Base-by-base conservation (phyloP, 768 basidiomycete genomes). In the Peribolospora baueri region DNA sequence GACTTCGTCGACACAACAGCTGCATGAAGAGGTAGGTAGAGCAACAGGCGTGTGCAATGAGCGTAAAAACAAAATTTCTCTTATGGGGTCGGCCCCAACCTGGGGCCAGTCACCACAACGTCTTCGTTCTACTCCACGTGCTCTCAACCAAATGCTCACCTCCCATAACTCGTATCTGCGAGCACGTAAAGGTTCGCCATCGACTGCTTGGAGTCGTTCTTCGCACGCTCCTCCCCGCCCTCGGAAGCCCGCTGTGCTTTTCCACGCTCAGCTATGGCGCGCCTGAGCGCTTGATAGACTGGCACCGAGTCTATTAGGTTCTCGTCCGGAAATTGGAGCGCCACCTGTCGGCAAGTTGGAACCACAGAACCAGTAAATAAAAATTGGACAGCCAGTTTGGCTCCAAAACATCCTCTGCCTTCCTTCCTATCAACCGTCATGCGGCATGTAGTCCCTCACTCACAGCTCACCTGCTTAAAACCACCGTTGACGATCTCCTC, bases 81-180 rank as follows among this genome's bases (percentile, higher is more conserved):
- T 25, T 25, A 25, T 25, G 25, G 39, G n/a, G 52, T 42, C 9
- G n/a, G 40, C 45, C 49, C 37, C 7, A 25, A 25, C 25, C 25
- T 25, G 25, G 25, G 25, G 25, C 25, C 25, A 25, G 25, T 25
- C 25, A 25, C 25, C 25, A 25, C 25, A 25, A 25, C 25, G 25
- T 25, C n/a, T 25, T 25, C 25, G 25, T 25, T 1, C 25, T 25
- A 25, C 25, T 47, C 37, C 53, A 40, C 11, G 46, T 9, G 13
- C 11, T 40, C 43, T 38, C 39, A 13, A 14, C 46, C 36, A 6
- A 46, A 42, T 38, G 56, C 77, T 48, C 70, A 78, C 90, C 84
- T 90, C 68, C 90, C 93, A 67, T 95, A 95, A 4, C 90, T 91
- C 25, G 90, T 95, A 68, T 98, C 91, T 9, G 90, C 91, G n/a